A percentile compares a stretch with the other conserved stretches of the same genome.
These are phyloP conservation scores for Pholiota microspora DNA, from an alignment of 768 basidiomycete species.

Conservation along the genomic window DNA sequence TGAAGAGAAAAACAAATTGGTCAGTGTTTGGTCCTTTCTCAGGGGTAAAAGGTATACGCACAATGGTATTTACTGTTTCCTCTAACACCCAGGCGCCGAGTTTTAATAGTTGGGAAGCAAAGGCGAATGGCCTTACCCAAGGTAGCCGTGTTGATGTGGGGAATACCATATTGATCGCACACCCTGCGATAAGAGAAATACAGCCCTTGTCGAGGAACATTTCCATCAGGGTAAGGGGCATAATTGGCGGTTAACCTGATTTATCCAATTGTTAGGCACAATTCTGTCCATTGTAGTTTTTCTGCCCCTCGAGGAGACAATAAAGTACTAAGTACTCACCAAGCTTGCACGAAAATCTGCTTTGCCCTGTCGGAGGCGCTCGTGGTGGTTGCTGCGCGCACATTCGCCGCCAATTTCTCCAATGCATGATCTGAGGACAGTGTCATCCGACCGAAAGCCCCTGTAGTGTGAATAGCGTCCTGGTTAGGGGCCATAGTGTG, in stretches of 20 bases:
- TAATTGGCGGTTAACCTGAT: slow-evolving; percentile 85
- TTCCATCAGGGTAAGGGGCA: slow-evolving; percentile 88
- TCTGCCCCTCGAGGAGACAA: slow-evolving; percentile 9
- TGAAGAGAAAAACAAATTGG: slow-evolving; percentile 27
- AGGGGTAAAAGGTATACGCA: slow-evolving; percentile 36
- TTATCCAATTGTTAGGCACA: slow-evolving; percentile 17
- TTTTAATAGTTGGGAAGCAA: slow-evolving; percentile 95
- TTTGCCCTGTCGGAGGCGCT: slow-evolving; percentile 90
- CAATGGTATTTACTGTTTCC: slow-evolving; percentile 98
- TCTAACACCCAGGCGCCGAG: slow-evolving; percentile 85
- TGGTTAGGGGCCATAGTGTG: slow-evolving; percentile 46
- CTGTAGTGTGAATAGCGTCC: slow-evolving; percentile 63
- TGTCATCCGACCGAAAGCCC: slow-evolving; percentile 75
- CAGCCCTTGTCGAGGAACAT: slow-evolving; percentile 90
- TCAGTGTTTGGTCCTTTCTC: slow-evolving; percentile 22
- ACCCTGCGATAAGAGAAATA: slow-evolving; percentile 92
- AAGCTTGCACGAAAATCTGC: slow-evolving; percentile 91
- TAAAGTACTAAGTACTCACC: slow-evolving; percentile 53
- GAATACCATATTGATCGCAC: slow-evolving; percentile 90
- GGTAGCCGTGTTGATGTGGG: slow-evolving; percentile 94
- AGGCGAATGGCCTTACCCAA: slow-evolving; percentile 92
- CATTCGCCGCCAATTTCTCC: slow-evolving; percentile 85
- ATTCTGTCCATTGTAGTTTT: slow-evolving; percentile 8
- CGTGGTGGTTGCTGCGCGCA: slow-evolving; percentile 85
- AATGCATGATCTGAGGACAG: slow-evolving; percentile 74